These are phyloP conservation scores for Colletotrichum sublineola DNA, from an alignment of 2,329 filamentous ascomycete genomes.

Conservation along the genomic window DNA sequence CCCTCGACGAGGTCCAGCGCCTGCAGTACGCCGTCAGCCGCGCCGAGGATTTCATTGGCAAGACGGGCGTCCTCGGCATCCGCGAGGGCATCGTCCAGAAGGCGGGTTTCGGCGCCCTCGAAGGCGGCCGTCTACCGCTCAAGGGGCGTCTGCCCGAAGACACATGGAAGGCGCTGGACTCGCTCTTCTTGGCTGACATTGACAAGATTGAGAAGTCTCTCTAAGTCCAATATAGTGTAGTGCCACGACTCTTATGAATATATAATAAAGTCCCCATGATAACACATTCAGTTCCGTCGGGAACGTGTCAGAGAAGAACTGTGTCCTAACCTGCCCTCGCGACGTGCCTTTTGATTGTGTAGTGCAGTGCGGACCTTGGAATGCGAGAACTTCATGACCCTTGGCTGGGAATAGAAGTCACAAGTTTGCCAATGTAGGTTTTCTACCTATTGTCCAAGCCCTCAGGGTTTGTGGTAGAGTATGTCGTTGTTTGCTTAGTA, in stretches of 20 bases:
- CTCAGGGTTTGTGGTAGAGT: accelerated
- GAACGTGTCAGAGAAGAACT: no score
- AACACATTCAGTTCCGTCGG: no score
- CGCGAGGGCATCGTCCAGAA: conserved; percentile 72
- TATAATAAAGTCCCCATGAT: conserved; percentile 14
- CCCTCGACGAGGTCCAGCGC: conserved; percentile 65
- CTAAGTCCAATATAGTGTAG: neutral
- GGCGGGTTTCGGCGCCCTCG: conserved; percentile 68
- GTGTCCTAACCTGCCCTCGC: no score
- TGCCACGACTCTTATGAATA: conserved; percentile 5
- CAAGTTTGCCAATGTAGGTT: no score
- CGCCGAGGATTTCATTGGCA: conserved; percentile 73
- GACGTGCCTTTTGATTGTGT: neutral
- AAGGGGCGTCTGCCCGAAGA: conserved; percentile 67
- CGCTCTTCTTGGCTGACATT: conserved; percentile 38
- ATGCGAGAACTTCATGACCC: no score
- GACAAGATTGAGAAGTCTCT: conserved; percentile 42
- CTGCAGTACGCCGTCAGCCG: conserved; percentile 73
- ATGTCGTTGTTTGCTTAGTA: neutral
- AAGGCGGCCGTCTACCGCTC: conserved; percentile 71
- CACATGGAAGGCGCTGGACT: conserved; percentile 55
- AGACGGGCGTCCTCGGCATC: conserved; percentile 73
- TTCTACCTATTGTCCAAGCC: no score
- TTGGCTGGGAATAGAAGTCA: accelerated
- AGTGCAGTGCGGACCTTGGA: neutral